These are phyloP conservation scores for Emergomyces pasteurianus DNA, from an alignment of 2,329 filamentous ascomycete species.

Conservation along the genomic window DNA sequence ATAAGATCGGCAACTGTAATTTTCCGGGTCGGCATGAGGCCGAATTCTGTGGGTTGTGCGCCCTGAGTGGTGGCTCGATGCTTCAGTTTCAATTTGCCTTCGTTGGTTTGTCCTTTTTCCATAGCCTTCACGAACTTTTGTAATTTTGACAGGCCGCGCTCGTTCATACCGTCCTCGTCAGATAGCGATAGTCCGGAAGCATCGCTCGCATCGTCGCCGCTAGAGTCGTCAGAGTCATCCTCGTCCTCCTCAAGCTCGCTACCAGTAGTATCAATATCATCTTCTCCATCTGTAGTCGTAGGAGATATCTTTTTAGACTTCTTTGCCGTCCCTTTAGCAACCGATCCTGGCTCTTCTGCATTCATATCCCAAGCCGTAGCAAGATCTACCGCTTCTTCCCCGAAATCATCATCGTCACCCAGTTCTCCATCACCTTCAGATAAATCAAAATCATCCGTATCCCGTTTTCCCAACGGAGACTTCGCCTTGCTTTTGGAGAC, in stretches of 20 bases:
- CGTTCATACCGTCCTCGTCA: constrained; percentile 36
- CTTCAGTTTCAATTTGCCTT: constrained; percentile 20
- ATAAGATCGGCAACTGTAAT: constrained; percentile 67
- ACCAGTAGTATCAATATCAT: constrained; percentile 35
- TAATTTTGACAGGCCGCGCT: constrained; percentile 48
- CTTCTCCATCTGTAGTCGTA: constrained; percentile 23
- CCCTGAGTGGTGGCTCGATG: constrained; percentile 43
- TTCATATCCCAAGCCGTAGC: constrained; percentile 50
- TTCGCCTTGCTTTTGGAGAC: constrained; percentile 36
- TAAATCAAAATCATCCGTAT: constrained; percentile 37
- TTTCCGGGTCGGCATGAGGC: constrained; percentile 49
- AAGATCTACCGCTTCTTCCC: constrained; percentile 52
- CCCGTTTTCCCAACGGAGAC: constrained; percentile 7
- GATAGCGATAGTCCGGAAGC: constrained; percentile 40
- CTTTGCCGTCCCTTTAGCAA: constrained; percentile 24
- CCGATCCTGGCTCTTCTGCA: constrained; percentile 37
- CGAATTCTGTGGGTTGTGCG: constrained; percentile 49
- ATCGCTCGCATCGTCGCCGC: constrained; percentile 36
- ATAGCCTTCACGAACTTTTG: constrained; percentile 60
- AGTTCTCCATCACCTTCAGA: constrained; percentile 26
- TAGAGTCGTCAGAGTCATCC: constrained; percentile 31
- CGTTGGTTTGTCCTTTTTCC: constrained; percentile 25
- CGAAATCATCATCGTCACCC: constrained; percentile 47
- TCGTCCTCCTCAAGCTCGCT: constrained; percentile 30
- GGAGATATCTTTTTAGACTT: constrained; percentile 14